These are phyloP conservation scores for Botryotinia narcissicola DNA, from an alignment of 2,329 filamentous ascomycete genomes.

Conservation along the genomic window DNA sequence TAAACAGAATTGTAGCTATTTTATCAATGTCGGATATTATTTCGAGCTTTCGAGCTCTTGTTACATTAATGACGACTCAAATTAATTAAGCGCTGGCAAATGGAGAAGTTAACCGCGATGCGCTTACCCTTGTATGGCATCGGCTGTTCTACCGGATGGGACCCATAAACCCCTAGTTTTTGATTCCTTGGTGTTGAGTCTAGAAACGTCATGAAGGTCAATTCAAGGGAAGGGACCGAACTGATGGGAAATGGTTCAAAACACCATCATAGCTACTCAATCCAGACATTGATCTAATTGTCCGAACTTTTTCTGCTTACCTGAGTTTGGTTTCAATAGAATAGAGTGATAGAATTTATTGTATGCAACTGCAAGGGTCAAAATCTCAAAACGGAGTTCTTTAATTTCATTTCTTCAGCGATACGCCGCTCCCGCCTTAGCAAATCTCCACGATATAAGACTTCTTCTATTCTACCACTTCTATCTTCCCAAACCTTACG, in stretches of 20 bases:
- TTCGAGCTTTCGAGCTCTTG: slow-evolving; percentile 5
- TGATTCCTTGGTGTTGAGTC: background rate
- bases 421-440: background rate
- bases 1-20: slow-evolving; percentile 24
- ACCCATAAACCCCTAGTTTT: background rate
- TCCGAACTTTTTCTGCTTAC: background rate
- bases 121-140: background rate
- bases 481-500: background rate
- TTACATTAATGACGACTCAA: slow-evolving; percentile 8
- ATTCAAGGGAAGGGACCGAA: background rate
- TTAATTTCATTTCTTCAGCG: background rate
- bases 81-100: background rate
- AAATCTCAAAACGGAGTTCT: background rate
- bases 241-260: background rate
- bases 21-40: slow-evolving; percentile 34
- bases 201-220: slow-evolving; percentile 5
- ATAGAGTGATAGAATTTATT: background rate
- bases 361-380: background rate
- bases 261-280: background rate
- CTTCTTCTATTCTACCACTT: no score
- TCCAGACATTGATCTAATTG: background rate
- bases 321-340: background rate
- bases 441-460: background rate
- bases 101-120: background rate
- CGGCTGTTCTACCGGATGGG: background rate